Percentiles rank a stretch among this genome's conserved stretches.
Conservation (phyloP, 1,284 basidiomycete species). For the Ceratobasidium sp. region DNA sequence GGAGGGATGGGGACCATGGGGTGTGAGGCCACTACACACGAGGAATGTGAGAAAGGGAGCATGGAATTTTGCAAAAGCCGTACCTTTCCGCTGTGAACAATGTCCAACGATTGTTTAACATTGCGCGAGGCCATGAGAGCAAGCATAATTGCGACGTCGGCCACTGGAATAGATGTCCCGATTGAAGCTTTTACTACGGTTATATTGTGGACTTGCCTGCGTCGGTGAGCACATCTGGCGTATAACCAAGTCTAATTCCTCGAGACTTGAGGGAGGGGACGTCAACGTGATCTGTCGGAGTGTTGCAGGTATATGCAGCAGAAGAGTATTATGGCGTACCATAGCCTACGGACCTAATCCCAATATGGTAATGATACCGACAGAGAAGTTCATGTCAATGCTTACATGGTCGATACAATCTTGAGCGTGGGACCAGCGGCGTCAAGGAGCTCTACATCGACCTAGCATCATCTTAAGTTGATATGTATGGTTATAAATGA, state of each 20-base stretch:
- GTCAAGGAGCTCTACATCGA: slow-evolving; percentile 75
- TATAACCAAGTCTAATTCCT: slow-evolving; percentile 83
- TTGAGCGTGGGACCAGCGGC: slow-evolving; percentile 73
- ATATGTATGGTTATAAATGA: not conserved
- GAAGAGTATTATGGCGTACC: slow-evolving; percentile 56
- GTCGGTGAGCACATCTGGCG: slow-evolving; percentile 87
- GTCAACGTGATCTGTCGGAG: slow-evolving; percentile 77
- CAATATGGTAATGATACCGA: not conserved
- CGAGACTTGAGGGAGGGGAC: slow-evolving; percentile 66
- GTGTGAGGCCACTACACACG: slow-evolving; percentile 61
- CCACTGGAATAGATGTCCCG: slow-evolving; percentile 59
- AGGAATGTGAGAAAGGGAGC: not conserved
- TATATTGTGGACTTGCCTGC: slow-evolving; percentile 62
- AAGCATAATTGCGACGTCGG: slow-evolving; percentile 87
- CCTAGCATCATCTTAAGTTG: slow-evolving; percentile 51
- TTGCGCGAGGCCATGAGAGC: slow-evolving; percentile 89
- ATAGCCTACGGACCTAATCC: slow-evolving; percentile 70
- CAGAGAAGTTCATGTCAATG: slow-evolving; percentile 42
- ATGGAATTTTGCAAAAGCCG: slow-evolving; percentile 41
- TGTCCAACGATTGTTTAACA: slow-evolving; percentile 64
- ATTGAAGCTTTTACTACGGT: not conserved
- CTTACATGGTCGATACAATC: slow-evolving; percentile 82
- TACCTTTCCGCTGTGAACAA: slow-evolving; percentile 74
- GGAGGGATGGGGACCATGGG: slow-evolving; percentile 80
- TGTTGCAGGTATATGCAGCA: slow-evolving; percentile 4